phyloP scores from a whole-genome alignment of 805 yeast species.

The Suhomyces sp. region DNA sequence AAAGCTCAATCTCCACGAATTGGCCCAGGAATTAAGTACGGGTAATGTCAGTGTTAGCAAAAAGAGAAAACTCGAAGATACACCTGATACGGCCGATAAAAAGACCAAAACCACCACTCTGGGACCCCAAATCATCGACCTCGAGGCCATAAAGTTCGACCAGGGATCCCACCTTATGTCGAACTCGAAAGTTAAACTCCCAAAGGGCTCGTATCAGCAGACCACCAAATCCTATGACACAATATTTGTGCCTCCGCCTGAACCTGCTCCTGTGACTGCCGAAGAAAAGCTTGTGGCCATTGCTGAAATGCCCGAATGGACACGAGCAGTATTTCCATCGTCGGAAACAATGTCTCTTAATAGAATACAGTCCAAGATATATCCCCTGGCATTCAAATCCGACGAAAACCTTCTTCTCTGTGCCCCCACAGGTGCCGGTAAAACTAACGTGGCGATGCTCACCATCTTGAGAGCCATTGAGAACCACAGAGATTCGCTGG shows the following conservation, averaged over 20 bases:
- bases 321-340: conserved; percentile 68
- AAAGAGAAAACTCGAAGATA: conserved; percentile 19
- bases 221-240: conserved; percentile 77
- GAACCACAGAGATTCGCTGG: conserved; percentile 46
- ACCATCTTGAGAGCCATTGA: conserved; percentile 64
- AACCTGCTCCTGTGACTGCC: conserved; percentile 37
- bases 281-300: conserved; percentile 53
- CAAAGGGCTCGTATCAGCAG: conserved; percentile 79
- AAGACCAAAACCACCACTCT: conserved; percentile 9
- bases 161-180: conserved; percentile 72
- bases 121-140: conserved; percentile 57
- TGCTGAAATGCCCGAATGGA: conserved; percentile 75
- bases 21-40: conserved; percentile 39
- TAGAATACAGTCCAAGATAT: conserved; percentile 79
- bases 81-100: conserved; percentile 9
- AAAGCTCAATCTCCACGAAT: conserved; percentile 34
- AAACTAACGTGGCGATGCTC: conserved; percentile 93
- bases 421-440: conserved; percentile 99
- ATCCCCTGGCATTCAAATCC: conserved; percentile 67
- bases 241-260: conserved; percentile 88
- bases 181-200: conserved; percentile 64
- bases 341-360: conserved; percentile 67
- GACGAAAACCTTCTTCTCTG: conserved; percentile 78
- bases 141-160: conserved; percentile 62
- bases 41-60: conserved; percentile 8